A percentile compares a stretch with the other conserved stretches of the same genome.
Evolutionary conservation across 164 flowering plant genomes (phyloP).

Genomic region (Magnolia changhungtana): DNA sequence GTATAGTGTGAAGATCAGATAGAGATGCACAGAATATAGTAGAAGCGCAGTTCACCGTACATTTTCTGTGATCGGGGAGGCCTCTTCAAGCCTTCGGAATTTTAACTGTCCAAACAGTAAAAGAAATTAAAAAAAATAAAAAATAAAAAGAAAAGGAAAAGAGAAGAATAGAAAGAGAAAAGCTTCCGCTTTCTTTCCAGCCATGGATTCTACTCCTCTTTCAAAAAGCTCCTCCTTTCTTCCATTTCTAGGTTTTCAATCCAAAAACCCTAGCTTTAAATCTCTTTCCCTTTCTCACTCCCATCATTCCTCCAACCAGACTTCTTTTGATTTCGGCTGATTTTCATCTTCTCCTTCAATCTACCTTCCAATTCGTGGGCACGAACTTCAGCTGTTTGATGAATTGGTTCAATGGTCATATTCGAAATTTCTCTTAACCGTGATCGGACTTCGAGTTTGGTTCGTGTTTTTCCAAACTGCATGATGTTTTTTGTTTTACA

Average conservation of each 20-base stretch:
- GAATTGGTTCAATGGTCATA: neutral
- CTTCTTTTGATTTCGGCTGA: neutral
- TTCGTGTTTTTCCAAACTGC: neutral
- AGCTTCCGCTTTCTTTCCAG: conserved; percentile 5
- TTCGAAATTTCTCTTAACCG: neutral
- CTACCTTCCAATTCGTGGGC: neutral
- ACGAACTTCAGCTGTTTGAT: neutral
- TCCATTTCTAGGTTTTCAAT: conserved; percentile 6
- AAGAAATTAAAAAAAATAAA: neutral
- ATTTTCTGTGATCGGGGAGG: neutral
- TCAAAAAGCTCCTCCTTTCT: conserved; percentile 7
- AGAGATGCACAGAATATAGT: neutral
- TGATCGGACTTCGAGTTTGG: neutral
- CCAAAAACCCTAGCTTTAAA: neutral
- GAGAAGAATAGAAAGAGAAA: neutral
- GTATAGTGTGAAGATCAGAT: too few relatives aligned
- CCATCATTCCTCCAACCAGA: neutral
- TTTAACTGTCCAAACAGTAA: conserved; percentile 11
- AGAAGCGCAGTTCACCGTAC: neutral
- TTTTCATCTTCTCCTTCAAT: neutral
- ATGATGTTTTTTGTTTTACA: neutral
- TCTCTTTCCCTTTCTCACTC: neutral
- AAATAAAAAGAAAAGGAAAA: neutral
- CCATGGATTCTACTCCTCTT: conserved; percentile 12
- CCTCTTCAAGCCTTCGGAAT: neutral